Percentiles rank a stretch among this genome's conserved stretches.
These are phyloP conservation scores for Fusarium siculi DNA, from an alignment of 2,329 filamentous ascomycete genomes.

Conservation along the genomic window DNA sequence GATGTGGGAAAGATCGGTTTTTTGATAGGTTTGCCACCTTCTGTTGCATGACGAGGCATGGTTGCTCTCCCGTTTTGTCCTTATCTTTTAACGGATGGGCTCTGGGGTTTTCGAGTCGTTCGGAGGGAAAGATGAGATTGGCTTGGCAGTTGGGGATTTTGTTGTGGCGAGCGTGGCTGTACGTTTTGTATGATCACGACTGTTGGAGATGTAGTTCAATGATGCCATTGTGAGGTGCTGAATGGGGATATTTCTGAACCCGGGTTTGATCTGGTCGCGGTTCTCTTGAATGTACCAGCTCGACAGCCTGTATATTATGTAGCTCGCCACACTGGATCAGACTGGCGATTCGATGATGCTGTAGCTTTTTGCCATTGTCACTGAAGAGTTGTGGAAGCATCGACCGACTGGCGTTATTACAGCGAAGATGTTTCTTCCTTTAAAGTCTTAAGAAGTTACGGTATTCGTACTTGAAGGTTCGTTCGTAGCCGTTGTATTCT, in stretches of 20 bases:
- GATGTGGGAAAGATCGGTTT: not conserved
- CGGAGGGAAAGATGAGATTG: not conserved
- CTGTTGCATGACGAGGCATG: not conserved
- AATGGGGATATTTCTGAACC: too few relatives aligned
- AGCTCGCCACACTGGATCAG: fast-evolving
- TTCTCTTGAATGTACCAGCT: too few relatives aligned
- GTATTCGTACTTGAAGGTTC: not conserved
- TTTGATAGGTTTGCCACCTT: slow-evolving; percentile 6
- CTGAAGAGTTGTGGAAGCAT: not conserved
- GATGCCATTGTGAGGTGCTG: not conserved
- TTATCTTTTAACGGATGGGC: not conserved
- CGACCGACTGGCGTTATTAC: fast-evolving
- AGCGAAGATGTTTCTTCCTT: not conserved
- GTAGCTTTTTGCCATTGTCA: fast-evolving
- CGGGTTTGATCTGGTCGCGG: too few relatives aligned
- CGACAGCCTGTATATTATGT: too few relatives aligned
- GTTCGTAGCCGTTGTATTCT: not conserved
- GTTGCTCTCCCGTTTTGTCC: slow-evolving; percentile 7
- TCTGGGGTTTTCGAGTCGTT: not conserved
- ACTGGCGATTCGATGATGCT: not conserved
- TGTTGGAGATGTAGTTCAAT: not conserved
- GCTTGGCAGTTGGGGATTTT: not conserved
- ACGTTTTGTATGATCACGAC: not conserved
- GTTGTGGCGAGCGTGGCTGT: slow-evolving; percentile 3
- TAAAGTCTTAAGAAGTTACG: too few relatives aligned